Percentiles rank a stretch among this genome's conserved stretches.
Evolutionary conservation across 1,139 yeast genomes (phyloP).

Genomic region (Zhuliangozyma blackwelliae): DNA sequence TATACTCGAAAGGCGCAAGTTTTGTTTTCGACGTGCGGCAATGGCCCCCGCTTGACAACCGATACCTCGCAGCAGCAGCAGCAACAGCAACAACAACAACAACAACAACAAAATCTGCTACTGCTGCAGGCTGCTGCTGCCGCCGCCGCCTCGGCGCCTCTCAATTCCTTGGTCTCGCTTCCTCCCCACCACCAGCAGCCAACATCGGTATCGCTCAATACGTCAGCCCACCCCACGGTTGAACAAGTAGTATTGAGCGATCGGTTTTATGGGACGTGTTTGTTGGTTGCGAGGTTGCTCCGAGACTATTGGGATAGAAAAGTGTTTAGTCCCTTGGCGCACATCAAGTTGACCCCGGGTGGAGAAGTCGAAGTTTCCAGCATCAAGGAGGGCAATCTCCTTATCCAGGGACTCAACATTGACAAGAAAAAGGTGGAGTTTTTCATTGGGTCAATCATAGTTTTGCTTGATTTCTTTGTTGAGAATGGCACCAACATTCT

Average conservation of each 20-base stretch:
- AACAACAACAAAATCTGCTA: no score
- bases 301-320: conserved; percentile 74
- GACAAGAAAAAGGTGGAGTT: conserved; percentile 57
- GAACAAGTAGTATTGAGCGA: conserved; percentile 86
- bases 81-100: conserved; percentile 2
- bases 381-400: conserved; percentile 43
- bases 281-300: conserved; percentile 72
- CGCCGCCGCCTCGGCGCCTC: conserved; percentile 2
- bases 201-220: conserved; percentile 1
- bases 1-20: conserved; percentile 47
- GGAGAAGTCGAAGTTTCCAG: conserved; percentile 40
- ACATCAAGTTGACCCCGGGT: conserved; percentile 36
- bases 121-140: no score
- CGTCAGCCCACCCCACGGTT: conserved; percentile 33
- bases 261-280: conserved; percentile 85
- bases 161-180: conserved; percentile 5
- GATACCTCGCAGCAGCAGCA: conserved; percentile 13
- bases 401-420: conserved; percentile 44
- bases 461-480: conserved; percentile 54
- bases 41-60: conserved; percentile 45
- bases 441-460: conserved; percentile 62
- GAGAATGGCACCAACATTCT: conserved; percentile 60
- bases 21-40: conserved; percentile 52
- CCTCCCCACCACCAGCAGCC: conserved; percentile 15
- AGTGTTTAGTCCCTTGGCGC: conserved; percentile 52